Base-by-base conservation (phyloP, 371 early-diverging fungal species). In the Haplosporangium sp. region DNA sequence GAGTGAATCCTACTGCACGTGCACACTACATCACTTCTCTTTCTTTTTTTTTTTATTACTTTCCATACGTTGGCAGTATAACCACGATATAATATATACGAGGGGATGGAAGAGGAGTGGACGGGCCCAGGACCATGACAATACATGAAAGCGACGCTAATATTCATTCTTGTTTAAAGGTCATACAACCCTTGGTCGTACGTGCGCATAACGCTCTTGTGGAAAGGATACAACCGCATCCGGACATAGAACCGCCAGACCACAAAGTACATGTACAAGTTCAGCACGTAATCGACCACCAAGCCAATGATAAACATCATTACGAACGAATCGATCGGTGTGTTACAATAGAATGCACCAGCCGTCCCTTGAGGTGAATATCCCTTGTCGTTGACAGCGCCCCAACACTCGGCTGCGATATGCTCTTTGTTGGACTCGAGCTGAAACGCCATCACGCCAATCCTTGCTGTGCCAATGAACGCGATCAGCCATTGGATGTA, bases 191-290 rank as follows among this genome's bases (percentile, higher is more conserved):
- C 79, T 37, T 77, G 72, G 59, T 77, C 72, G 36, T 77, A 77
- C 9, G 48, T 60, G 20, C 50, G 53, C 14, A 38, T 50, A 42
- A 67, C 52, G 1, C 64, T 55, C 65, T 77, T 77, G 14, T 71
- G 71, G 68, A 72, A 77, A 6, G 79, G 79, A 53, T 77, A 77
- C 37, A 71, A 45, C 5, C 79, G 72, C 79, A 77, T 77, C 58
- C 79, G 72, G 18, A 77, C 79, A 53, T 77, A 77, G 65, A 61
- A 77, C 38, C 79, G 67, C 79, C 79, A 77, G 21, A 64, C 61
- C n/a, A 77, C 79, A 72, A 77, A 77, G 79, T 77, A 77, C 67
- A 71, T 50, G 58, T 77, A 77, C 65, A 72, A 48, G 54, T 77
- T 71, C 42, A 77, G 11, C 10, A 68, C 62, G 58, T 48, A 77